These are phyloP conservation scores for Fagopyrum homotropicum DNA, from an alignment of 148 eudicot genomes.

Conservation along the genomic window DNA sequence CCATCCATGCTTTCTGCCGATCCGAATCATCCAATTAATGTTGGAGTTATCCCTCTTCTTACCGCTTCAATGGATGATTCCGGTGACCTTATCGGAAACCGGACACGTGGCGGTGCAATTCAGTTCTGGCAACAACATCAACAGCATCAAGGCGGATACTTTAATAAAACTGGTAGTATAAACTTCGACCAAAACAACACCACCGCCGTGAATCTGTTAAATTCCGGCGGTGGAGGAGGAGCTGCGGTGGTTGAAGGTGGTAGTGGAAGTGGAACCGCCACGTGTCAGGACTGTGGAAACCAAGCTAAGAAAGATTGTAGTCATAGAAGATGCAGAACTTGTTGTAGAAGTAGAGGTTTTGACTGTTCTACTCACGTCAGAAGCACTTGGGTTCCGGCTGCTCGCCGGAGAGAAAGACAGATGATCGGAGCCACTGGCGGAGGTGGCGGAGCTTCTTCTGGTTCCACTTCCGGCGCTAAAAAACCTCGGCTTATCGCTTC, in stretches of 20 bases:
- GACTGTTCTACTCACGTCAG: constrained; percentile 88
- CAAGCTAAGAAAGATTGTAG: constrained; percentile 91
- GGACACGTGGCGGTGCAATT: constrained; percentile 23
- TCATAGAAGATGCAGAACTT: constrained; percentile 82
- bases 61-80: constrained; percentile 25
- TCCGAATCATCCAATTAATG: constrained; percentile 28
- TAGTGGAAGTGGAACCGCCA: constrained; percentile 28
- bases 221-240: constrained; percentile 17
- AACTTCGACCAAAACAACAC: constrained; percentile 22
- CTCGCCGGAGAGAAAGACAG: constrained; percentile 69
- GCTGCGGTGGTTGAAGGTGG: constrained; percentile 3
- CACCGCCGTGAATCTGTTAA: constrained; percentile 18
- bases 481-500: constrained; percentile 65
- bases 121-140: constrained; percentile 35
- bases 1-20: constrained; percentile 21
- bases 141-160: constrained; percentile 16
- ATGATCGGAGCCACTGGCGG: constrained; percentile 18
- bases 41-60: constrained; percentile 72
- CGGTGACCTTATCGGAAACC: constrained; percentile 16
- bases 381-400: constrained; percentile 98
- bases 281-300: constrained; percentile 85
- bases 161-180: constrained; percentile 23
- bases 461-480: constrained; percentile 65
- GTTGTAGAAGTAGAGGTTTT: constrained; percentile 84
- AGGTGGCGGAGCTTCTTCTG: constrained; percentile 49